phyloP scores from a whole-genome alignment of 2,329 filamentous ascomycete species.

The Colletotrichum eremochloae region DNA sequence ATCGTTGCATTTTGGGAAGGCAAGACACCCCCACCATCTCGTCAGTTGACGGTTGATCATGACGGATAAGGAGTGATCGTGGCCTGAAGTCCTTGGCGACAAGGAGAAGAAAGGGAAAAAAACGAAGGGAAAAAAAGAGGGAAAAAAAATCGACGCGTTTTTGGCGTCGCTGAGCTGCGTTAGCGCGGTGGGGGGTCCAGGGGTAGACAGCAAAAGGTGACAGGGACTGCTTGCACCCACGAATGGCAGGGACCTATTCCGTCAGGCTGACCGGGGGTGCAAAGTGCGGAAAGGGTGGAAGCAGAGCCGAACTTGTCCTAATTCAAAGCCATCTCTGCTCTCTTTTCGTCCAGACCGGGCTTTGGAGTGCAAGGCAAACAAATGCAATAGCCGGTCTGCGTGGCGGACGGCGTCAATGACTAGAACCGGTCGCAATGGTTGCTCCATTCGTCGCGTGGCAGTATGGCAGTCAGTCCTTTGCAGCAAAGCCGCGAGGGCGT shows the following conservation, averaged over 20 bases:
- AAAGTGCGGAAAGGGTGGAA: conserved; percentile 25
- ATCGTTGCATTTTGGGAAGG: conserved; percentile 28
- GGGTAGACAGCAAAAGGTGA: conserved; percentile 25
- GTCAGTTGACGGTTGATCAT: conserved; percentile 30
- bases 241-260: conserved; percentile 31
- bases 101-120: neutral
- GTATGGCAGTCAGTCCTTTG: conserved; percentile 25
- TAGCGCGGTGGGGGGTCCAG: conserved; percentile 31
- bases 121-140: neutral
- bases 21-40: conserved; percentile 23
- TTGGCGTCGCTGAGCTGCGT: conserved; percentile 37
- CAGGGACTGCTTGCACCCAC: conserved; percentile 41
- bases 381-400: conserved; percentile 27
- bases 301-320: conserved; percentile 19
- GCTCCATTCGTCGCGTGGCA: conserved; percentile 41
- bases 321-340: conserved; percentile 28
- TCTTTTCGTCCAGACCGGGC: conserved; percentile 32
- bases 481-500: conserved; percentile 17
- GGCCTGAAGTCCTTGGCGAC: conserved; percentile 16
- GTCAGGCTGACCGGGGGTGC: conserved; percentile 19
- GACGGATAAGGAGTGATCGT: neutral
- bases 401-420: conserved; percentile 15
- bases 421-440: conserved; percentile 36
- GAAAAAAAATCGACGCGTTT: conserved; percentile 17
- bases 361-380: conserved; percentile 14